Evolutionary conservation across 164 flowering plant genomes (phyloP).

Genomic region (Liriodendron chinense): DNA sequence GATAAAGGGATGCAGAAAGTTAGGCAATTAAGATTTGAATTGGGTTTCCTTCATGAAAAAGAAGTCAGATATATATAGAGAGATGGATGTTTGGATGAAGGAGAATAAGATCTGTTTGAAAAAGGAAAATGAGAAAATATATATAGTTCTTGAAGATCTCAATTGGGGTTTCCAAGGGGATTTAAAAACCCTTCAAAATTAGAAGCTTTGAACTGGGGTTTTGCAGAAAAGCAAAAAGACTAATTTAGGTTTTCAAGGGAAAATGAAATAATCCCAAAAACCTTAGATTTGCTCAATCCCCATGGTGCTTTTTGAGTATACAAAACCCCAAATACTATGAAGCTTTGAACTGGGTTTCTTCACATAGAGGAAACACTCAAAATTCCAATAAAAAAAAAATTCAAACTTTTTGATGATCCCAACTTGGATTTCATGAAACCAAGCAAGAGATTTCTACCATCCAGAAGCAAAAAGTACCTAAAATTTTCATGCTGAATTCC

Average conservation of each 20-base stretch:
- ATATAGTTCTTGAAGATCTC: neutral
- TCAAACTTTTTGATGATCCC: neutral
- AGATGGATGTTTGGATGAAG: neutral
- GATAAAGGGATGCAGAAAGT: neutral
- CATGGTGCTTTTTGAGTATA: neutral
- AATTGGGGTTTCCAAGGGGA: neutral
- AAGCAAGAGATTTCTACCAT: neutral
- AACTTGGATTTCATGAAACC: neutral
- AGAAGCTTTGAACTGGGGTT: neutral
- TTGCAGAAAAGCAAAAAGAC: neutral
- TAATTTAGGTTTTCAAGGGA: neutral
- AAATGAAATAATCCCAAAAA: neutral
- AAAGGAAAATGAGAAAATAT: neutral
- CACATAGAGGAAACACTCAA: neutral
- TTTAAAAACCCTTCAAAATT: neutral
- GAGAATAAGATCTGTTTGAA: neutral
- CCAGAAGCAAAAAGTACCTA: neutral
- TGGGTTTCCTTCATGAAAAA: neutral
- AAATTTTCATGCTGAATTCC: neutral
- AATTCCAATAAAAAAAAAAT: neutral
- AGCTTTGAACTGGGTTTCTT: neutral
- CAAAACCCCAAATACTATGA: neutral
- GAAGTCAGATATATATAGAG: neutral
- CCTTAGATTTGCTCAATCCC: neutral
- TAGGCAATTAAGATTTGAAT: neutral